phyloP scores from a whole-genome alignment of 371 early-diverging fungal genomes.

The Mortierella sp. region DNA sequence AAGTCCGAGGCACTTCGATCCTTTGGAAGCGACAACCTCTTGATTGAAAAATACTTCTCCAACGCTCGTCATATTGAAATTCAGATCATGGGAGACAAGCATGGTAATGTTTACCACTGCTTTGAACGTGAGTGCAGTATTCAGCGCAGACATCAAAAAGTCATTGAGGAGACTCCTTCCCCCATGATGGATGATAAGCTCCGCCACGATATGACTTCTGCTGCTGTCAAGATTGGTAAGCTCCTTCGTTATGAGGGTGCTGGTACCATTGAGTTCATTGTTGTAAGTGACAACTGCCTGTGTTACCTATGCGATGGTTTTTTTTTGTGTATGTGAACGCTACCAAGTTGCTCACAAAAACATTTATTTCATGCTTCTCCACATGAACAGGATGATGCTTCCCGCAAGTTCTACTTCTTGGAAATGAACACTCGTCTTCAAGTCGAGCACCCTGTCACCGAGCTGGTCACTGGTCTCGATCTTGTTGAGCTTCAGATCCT shows the following conservation, averaged over 20 bases:
- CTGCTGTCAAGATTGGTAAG: constrained; percentile 72
- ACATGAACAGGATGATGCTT: constrained; percentile 61
- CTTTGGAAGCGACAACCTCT: constrained; percentile 89
- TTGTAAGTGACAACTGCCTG: constrained; percentile 55
- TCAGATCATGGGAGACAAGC: constrained; percentile 86
- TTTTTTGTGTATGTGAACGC: neutral
- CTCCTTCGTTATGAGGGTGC: constrained; percentile 74
- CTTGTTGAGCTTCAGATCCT: constrained; percentile 89
- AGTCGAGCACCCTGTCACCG: constrained; percentile 98
- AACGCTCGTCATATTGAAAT: constrained; percentile 90
- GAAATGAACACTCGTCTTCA: constrained; percentile 90
- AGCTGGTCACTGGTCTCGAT: constrained; percentile 93
- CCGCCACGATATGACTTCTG: constrained; percentile 66
- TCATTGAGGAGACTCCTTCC: constrained; percentile 82
- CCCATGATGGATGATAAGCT: constrained; percentile 64
- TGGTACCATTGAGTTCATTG: constrained; percentile 90
- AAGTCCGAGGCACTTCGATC: constrained; percentile 84
- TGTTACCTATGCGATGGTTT: neutral
- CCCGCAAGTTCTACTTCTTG: constrained; percentile 83
- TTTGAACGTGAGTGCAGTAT: constrained; percentile 93
- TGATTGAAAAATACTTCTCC: constrained; percentile 94
- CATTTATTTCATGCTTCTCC: neutral
- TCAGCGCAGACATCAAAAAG: constrained; percentile 91
- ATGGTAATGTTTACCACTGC: constrained; percentile 85
- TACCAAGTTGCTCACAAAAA: neutral